Base-by-base conservation (phyloP, 2,329 filamentous ascomycete species). In the Stenocarpella maydis region DNA sequence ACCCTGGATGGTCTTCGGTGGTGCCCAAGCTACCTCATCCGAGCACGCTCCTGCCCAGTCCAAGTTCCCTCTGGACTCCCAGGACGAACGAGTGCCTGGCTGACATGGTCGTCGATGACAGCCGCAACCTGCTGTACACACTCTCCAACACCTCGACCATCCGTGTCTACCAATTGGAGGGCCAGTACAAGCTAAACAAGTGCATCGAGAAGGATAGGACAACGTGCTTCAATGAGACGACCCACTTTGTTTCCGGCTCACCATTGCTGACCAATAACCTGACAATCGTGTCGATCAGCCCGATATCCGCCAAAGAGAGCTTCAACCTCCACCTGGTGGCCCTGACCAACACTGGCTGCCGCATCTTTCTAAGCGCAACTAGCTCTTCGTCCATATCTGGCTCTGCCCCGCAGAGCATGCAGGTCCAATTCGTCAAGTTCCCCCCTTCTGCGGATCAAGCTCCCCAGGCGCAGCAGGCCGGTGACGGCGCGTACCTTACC, bases 371-470 rank as follows among this genome's bases (percentile, higher is more conserved):
- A 66, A 98, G 94, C 77, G 94, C 95, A 6, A 97, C 94, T 0
- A 92, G 91, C 72, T 91, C 93, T 21, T 88, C 89, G 1, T 92
- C 87, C 26, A 85, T 87, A 24, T 86, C 88, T 9, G 90, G 86
- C 69, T 79, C 85, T 69, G 90, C 92, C 0, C 95, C 96, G 0
- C 95, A 93, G 74, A 98, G 94, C 80, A 98, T 99, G 94, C 95
- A 98, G 79, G 90, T 98, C n/a, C 92, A 97, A 74, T 96, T 97
- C 76, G 93, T 99, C 80, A 97, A 96, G 77, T 97, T 97, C 70
- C 96, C 97, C 1, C 96, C 96, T 0, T 67, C 67, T n/a, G 37
- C 24, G n/a, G 39, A 66, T n/a, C 41, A 50, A 21, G 49, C 41
- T 10, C 21, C 31, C 15, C 49, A 28, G 15, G 52, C 55, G 17